Base-by-base conservation (phyloP, 441 rosid genomes). In the Manihot esculenta region DNA sequence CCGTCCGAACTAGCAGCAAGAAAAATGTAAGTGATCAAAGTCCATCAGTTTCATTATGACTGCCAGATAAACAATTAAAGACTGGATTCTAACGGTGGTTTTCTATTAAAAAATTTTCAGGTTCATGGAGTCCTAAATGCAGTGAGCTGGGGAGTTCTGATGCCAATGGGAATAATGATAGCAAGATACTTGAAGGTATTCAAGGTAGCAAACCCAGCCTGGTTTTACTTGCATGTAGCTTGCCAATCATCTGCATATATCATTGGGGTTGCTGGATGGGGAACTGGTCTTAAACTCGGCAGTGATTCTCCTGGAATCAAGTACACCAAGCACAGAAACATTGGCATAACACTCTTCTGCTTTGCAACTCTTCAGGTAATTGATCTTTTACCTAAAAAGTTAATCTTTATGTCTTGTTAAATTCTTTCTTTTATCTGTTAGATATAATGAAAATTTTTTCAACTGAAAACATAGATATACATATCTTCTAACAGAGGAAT, bases 361-460 rank as follows among this genome's bases (percentile, higher is more conserved):
- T 74, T 86, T 42, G 91, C 76, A 30, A 76, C 88, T 5, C 69
- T 88, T 69, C 95, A 88, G 85, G 89, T 87, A 84, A 67, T 72
- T 48, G 59, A 67, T 44, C 5, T 3, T 38, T 41, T 5, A 30
- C 4, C 35, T 30, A 30, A 30, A 4, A 30, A 2, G n/a, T n/a
- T n/a, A n/a, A n/a, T n/a, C n/a, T n/a, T n/a, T n/a, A n/a, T n/a
- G n/a, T n/a, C n/a, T n/a, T n/a, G n/a, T n/a, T n/a, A n/a, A n/a
- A n/a, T n/a, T n/a, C n/a, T n/a, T n/a, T n/a, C n/a, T n/a, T n/a
- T n/a, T n/a, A n/a, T n/a, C n/a, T n/a, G n/a, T n/a, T n/a, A n/a
- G n/a, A n/a, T n/a, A n/a, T n/a, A n/a, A n/a, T n/a, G n/a, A n/a
- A n/a, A n/a, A n/a, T n/a, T n/a, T n/a, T n/a, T n/a, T n/a, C n/a